Evolutionary conservation across 2,329 filamentous ascomycete genomes (phyloP).

Genomic region (Colletotrichum sp.): DNA sequence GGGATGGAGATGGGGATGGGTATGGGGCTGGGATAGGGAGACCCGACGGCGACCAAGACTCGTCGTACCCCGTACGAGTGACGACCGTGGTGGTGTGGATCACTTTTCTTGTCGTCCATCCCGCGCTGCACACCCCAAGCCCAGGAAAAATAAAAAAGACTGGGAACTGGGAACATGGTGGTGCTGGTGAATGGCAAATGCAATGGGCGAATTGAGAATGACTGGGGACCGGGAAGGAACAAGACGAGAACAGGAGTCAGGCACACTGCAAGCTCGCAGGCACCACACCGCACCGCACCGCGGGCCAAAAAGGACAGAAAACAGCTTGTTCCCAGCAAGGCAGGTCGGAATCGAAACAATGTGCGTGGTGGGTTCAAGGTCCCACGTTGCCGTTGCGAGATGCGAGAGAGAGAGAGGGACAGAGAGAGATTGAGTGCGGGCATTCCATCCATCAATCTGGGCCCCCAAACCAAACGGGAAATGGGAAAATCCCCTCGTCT

Average conservation of each 20-base stretch:
- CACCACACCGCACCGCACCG: not conserved
- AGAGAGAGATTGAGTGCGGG: not conserved
- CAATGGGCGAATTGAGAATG: not conserved
- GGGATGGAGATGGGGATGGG: not conserved
- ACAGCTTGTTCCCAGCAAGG: conserved; percentile 6
- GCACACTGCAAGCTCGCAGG: not conserved
- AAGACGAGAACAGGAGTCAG: not conserved
- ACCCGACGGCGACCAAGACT: not conserved
- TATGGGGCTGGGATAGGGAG: not conserved
- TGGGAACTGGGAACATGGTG: not conserved
- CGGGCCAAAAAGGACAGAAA: not conserved
- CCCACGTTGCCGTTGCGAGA: not conserved
- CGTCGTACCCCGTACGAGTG: not conserved
- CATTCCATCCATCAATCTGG: not conserved
- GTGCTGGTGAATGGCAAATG: not conserved
- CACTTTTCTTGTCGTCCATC: not conserved
- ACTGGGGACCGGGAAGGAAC: not conserved
- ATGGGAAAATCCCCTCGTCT: not conserved
- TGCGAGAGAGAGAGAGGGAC: not conserved
- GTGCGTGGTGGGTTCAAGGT: not conserved
- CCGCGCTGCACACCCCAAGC: not conserved
- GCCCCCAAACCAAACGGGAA: not conserved
- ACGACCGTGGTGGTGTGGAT: not conserved
- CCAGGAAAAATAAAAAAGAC: not conserved
- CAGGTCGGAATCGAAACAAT: conserved; percentile 18